A percentile compares a stretch with the other conserved stretches of the same genome.
phyloP scores from a whole-genome alignment of 179 eudicot species.

The Drosera spatulata region DNA sequence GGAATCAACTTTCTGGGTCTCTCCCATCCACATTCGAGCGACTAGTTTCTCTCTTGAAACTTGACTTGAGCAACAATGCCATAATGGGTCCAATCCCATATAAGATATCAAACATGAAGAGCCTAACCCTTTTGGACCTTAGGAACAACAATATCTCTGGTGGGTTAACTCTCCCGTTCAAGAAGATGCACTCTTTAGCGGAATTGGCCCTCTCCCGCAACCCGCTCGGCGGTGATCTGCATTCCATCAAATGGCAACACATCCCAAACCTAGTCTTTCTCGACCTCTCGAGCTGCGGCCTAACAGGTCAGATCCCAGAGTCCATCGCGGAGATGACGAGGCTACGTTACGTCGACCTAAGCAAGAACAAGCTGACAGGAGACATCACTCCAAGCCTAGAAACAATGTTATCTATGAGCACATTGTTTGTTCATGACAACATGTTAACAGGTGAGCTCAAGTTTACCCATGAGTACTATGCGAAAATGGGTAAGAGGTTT shows the following conservation, averaged over 20 bases:
- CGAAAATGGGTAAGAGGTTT: conserved; percentile 66
- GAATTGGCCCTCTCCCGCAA: conserved; percentile 64
- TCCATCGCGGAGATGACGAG: conserved; percentile 35
- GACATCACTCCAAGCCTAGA: conserved; percentile 35
- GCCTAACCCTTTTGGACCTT: conserved; percentile 65
- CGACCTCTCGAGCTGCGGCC: conserved; percentile 49
- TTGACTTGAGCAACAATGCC: conserved; percentile 64
- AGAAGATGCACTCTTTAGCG: conserved; percentile 51
- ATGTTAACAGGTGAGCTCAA: conserved; percentile 57
- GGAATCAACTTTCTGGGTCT: conserved; percentile 58
- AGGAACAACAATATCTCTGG: conserved; percentile 35
- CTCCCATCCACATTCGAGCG: conserved; percentile 46
- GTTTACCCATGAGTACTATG: conserved; percentile 44
- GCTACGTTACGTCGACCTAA: conserved; percentile 62
- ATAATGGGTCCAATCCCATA: conserved; percentile 49
- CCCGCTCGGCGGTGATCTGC: conserved; percentile 52
- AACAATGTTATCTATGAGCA: conserved; percentile 38
- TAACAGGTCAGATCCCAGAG: conserved; percentile 58
- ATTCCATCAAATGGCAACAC: conserved; percentile 38
- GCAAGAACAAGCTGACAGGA: conserved; percentile 60
- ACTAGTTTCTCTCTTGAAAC: conserved; percentile 56
- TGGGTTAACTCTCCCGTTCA: conserved; percentile 37
- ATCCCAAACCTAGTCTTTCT: conserved; percentile 32
- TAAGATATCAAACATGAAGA: conserved; percentile 37
- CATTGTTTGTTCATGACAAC: conserved; percentile 64